Evolutionary conservation across 345 rosid genomes (phyloP), one percentile per base, ranked within the genome.

Genomic region (Euphorbia tirucalli): DNA sequence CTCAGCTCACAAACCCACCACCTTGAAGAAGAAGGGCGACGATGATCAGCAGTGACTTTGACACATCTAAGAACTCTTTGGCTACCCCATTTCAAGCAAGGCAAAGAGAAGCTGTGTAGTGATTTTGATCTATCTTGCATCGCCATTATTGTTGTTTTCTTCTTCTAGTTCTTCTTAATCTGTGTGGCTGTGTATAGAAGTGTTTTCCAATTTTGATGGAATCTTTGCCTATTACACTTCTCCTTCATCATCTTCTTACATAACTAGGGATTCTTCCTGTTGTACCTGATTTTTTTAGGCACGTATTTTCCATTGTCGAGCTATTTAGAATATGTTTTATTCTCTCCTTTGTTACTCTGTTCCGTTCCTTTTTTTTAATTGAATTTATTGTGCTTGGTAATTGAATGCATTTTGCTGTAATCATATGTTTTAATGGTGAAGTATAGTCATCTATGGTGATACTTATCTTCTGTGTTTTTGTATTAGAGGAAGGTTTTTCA

Each of bases 31-130:
- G 65, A 66, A 22, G 61, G 73, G 3, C n/a, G 30, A 18, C 35
- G 35, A 75, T 69, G 18, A 46, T 11, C 52, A 16, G 18, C 57
- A 50, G 76, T 74, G 48, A 79, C 78, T 78, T 84, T 83, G 75
- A 83, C 79, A 74, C 90, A 84, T 35, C 78, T 72, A 74, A 83
- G 90, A 71, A 63, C 66, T 77, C 85, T 82, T 56, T 75, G 90
- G 43, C 77, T 68, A 22, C 90, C 90, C 88, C 88, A 86, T 77
- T 82, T 81, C 70, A 84, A 83, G 69, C 74, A 76, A 35, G 90
- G 88, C 56, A 84, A 83, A 54, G 86, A 77, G 84, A 84, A 86
- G 88, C 84, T 86, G 55, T 86, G 88, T 24, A 84, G 90, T 56
- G 85, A 81, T 46, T 84, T 86, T 25, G 89, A 84, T 84, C 84